Evolutionary conservation across 139 green algal genomes (phyloP).

Genomic region (Zygnema circumcarinatum): DNA sequence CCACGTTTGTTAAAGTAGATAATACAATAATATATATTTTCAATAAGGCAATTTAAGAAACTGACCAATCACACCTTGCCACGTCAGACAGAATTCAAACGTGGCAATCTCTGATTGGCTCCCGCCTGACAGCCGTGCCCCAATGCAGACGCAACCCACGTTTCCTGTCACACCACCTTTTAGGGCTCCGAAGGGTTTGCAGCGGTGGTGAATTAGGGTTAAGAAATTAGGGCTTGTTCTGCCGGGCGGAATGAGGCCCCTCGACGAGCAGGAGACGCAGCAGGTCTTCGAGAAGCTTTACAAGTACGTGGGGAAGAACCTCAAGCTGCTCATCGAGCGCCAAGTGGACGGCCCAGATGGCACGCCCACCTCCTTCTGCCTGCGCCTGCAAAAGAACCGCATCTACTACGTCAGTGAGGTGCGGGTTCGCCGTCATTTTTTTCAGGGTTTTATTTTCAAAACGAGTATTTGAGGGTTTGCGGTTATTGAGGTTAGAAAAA

Average conservation of each 20-base stretch:
- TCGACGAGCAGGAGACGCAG: conserved; percentile 81
- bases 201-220: no score
- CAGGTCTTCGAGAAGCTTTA: conserved; percentile 98
- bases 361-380: conserved; percentile 79
- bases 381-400: conserved; percentile 90
- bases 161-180: no score
- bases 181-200: no score
- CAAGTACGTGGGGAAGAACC: conserved; percentile 97
- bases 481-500: neutral
- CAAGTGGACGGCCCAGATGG: conserved; percentile 38
- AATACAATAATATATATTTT: no score
- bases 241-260: conserved; percentile 60
- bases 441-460: neutral
- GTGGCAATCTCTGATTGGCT: no score
- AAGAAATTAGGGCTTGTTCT: no score
- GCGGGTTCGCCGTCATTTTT: conserved; percentile 6
- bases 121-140: no score
- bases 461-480: neutral
- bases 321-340: conserved; percentile 89
- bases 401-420: conserved; percentile 97
- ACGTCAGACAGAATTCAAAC: no score
- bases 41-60: no score
- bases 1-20: no score
- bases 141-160: no score
- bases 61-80: no score